phyloP scores from a whole-genome alignment of 306 rosid genomes.

The Vigna nakashimae region DNA sequence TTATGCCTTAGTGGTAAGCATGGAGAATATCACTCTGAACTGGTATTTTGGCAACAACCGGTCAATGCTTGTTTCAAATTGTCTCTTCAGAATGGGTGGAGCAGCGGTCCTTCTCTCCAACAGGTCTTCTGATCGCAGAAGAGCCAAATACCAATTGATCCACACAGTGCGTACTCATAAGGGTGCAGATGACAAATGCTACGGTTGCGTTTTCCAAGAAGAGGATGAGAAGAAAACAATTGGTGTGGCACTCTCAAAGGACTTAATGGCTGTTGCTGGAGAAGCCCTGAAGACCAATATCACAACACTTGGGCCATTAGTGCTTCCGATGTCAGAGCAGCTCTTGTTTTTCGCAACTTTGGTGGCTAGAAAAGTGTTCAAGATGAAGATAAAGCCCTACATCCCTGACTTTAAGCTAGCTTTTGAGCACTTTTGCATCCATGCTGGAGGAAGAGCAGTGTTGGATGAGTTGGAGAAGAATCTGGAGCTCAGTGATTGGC shows the following conservation, averaged over 20 bases:
- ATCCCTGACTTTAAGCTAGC: constrained; percentile 87
- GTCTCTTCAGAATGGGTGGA: constrained; percentile 84
- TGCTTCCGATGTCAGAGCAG: constrained; percentile 90
- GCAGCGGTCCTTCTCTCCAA: constrained; percentile 83
- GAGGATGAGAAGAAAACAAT: constrained; percentile 66
- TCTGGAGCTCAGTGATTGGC: constrained; percentile 78
- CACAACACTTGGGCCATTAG: constrained; percentile 85
- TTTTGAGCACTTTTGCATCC: constrained; percentile 85
- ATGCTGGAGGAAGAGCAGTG: constrained; percentile 91
- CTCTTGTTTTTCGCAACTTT: constrained; percentile 67
- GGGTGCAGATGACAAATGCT: constrained; percentile 72
- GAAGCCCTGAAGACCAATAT: constrained; percentile 85
- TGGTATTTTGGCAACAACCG: constrained; percentile 86
- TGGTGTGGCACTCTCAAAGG: constrained; percentile 81
- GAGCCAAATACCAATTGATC: constrained; percentile 78
- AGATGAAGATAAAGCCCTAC: constrained; percentile 76
- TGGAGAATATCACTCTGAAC: constrained; percentile 88
- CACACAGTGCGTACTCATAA: constrained; percentile 84
- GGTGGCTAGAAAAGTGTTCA: constrained; percentile 68
- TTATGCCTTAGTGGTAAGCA: constrained; percentile 86
- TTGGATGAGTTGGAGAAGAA: constrained; percentile 84
- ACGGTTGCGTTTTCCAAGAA: constrained; percentile 69
- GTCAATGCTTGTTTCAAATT: constrained; percentile 82
- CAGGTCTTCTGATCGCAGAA: constrained; percentile 56
- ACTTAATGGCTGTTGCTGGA: constrained; percentile 85